phyloP scores from a whole-genome alignment of 192 early-diverging fungal genomes.

The Linnemannia elongata region DNA sequence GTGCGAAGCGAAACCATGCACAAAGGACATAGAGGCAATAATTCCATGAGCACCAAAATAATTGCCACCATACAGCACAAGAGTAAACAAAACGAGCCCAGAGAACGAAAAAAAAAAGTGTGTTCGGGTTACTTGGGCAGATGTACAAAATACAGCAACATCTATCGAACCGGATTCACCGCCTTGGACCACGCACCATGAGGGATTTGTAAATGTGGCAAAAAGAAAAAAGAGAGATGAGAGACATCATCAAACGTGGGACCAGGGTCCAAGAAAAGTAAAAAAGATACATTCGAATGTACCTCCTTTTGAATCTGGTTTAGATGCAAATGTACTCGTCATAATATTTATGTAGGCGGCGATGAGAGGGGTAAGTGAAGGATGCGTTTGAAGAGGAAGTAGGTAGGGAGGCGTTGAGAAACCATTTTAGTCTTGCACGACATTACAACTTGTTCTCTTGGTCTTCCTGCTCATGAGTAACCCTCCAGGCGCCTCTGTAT shows the following conservation, averaged over 20 bases:
- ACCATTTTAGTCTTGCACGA: constrained; percentile 3
- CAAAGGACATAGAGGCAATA: too few species aligned
- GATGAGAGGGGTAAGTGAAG: too few species aligned
- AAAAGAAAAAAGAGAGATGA: background rate
- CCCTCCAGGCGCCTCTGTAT: background rate
- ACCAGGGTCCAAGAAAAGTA: background rate
- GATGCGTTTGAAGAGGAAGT: background rate
- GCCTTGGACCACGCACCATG: background rate
- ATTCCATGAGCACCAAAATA: too few species aligned
- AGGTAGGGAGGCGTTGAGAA: background rate
- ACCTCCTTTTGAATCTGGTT: background rate
- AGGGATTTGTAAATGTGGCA: background rate
- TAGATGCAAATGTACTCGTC: background rate
- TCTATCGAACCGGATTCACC: background rate
- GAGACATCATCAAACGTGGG: background rate
- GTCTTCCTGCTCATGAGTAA: background rate
- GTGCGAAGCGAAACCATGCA: background rate
- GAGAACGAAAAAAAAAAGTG: background rate
- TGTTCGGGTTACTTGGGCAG: background rate
- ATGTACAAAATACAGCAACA: background rate
- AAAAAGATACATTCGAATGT: background rate
- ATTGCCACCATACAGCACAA: too few species aligned
- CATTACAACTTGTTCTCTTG: background rate
- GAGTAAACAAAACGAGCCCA: too few species aligned
- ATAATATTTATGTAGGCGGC: background rate